These are phyloP conservation scores for Ambrosia trifida DNA, from an alignment of 129 eudicot species.

Conservation along the genomic window DNA sequence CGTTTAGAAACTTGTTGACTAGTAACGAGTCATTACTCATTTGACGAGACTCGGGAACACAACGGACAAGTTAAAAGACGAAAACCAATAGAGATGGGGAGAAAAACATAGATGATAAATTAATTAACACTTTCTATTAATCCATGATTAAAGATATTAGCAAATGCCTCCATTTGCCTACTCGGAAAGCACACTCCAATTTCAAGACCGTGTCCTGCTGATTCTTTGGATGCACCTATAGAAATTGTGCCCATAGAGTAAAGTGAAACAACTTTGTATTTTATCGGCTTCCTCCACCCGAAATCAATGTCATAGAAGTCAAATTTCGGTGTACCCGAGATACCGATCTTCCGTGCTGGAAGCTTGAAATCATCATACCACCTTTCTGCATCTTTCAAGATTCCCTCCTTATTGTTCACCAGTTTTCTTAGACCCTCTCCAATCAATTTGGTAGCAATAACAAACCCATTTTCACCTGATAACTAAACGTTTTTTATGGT, in stretches of 20 bases:
- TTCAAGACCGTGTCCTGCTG: conserved; percentile 44
- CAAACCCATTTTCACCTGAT: conserved; percentile 46
- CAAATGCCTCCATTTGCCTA: conserved; percentile 47
- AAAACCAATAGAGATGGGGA: too few species aligned
- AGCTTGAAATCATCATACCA: conserved; percentile 32
- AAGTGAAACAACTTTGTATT: conserved; percentile 36
- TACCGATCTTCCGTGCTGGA: conserved; percentile 39
- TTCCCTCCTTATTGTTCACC: conserved; percentile 44
- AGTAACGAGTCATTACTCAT: too few species aligned
- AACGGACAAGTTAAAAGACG: too few species aligned
- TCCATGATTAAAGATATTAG: conserved; percentile 40
- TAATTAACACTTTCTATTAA: not conserved
- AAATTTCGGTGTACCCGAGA: conserved; percentile 56
- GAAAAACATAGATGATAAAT: not conserved
- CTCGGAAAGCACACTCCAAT: conserved; percentile 42
- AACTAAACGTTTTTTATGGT: conserved; percentile 25
- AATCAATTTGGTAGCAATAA: conserved; percentile 30
- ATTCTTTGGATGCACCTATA: conserved; percentile 37
- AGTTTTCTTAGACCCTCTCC: conserved; percentile 37
- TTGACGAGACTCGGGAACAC: too few species aligned
- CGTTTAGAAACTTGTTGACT: too few species aligned
- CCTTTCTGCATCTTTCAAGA: conserved; percentile 46
- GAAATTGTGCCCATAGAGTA: conserved; percentile 41
- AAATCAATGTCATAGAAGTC: conserved; percentile 44
- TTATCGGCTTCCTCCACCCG: conserved; percentile 64